Percentiles rank a stretch among this genome's conserved stretches.
These are phyloP conservation scores for Dioscorea zingiberensis DNA, from an alignment of 106 monocot species.

Conservation along the genomic window DNA sequence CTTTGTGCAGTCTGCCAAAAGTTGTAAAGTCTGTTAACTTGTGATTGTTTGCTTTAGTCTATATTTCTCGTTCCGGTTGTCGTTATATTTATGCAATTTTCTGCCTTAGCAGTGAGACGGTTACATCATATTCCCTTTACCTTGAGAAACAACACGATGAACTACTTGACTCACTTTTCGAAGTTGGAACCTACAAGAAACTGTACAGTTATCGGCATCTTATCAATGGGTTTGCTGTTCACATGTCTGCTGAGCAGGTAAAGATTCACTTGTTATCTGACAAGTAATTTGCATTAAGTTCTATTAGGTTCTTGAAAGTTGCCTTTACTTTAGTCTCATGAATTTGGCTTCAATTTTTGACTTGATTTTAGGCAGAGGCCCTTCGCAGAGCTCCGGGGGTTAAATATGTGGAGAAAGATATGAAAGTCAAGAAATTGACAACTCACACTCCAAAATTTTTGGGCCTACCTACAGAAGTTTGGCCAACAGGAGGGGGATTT, in stretches of 20 bases:
- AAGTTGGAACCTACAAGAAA: too few relatives aligned
- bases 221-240: slow-evolving; percentile 82
- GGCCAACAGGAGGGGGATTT: slow-evolving; percentile 92
- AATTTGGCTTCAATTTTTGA: neutral
- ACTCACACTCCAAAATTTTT: slow-evolving; percentile 93
- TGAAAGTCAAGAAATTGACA: too few relatives aligned
- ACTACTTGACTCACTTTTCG: slow-evolving; percentile 73
- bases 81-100: too few relatives aligned
- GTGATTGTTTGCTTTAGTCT: too few relatives aligned
- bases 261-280: too few relatives aligned
- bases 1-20: too few relatives aligned
- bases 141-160: slow-evolving; percentile 70
- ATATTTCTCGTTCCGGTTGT: too few relatives aligned
- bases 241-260: slow-evolving; percentile 71
- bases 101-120: slow-evolving; percentile 80
- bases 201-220: slow-evolving; percentile 86
- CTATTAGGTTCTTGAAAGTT: too few relatives aligned
- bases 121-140: slow-evolving; percentile 74
- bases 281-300: too few relatives aligned
- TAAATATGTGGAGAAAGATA: slow-evolving; percentile 73
- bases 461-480: slow-evolving; percentile 80
- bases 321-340: too few relatives aligned
- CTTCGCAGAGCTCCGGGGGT: slow-evolving; percentile 69
- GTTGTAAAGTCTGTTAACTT: too few relatives aligned
- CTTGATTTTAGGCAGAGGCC: slow-evolving; percentile 45